Conservation (phyloP, 805 yeast species). For the Jamesozyma spencerorum region DNA sequence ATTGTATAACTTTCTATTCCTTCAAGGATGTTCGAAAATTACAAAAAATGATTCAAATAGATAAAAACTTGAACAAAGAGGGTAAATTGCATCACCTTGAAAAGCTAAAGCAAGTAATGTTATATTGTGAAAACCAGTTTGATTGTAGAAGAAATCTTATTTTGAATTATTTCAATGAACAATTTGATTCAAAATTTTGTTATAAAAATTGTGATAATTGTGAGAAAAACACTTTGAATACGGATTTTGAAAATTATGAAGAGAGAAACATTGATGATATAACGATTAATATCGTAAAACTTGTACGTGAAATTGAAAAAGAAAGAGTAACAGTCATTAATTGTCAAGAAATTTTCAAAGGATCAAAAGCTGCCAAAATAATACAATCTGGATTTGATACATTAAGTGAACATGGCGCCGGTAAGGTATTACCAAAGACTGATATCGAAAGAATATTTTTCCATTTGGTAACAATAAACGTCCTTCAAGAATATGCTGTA, state of each 20-base stretch:
- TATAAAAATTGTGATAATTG: conserved; percentile 81
- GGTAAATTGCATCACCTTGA: conserved; percentile 70
- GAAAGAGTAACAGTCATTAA: conserved; percentile 65
- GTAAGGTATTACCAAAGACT: conserved; percentile 51
- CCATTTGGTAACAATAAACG: conserved; percentile 56
- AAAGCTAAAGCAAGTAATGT: conserved; percentile 73
- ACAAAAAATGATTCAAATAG: conserved; percentile 69
- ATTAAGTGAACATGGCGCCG: conserved; percentile 59
- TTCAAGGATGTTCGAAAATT: conserved; percentile 71
- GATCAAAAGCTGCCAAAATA: conserved; percentile 56
- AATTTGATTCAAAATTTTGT: conserved; percentile 59
- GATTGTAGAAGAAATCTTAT: conserved; percentile 90
- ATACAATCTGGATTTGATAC: conserved; percentile 52
- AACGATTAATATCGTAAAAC: conserved; percentile 48
- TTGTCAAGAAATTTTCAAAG: conserved; percentile 76
- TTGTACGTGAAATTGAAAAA: conserved; percentile 48
- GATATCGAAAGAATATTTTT: conserved; percentile 79
- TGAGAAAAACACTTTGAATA: conserved; percentile 30
- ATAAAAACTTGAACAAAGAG: conserved; percentile 50
- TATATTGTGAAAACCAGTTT: conserved; percentile 81
- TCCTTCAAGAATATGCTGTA: conserved; percentile 61
- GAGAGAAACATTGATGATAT: conserved; percentile 59
- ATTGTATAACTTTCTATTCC: conserved; percentile 74
- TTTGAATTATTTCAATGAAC: conserved; percentile 81
- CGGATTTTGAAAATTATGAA: conserved; percentile 28